Evolutionary conservation across 371 early-diverging fungal genomes (phyloP).

Genomic region (Blyttiomyces sp.): DNA sequence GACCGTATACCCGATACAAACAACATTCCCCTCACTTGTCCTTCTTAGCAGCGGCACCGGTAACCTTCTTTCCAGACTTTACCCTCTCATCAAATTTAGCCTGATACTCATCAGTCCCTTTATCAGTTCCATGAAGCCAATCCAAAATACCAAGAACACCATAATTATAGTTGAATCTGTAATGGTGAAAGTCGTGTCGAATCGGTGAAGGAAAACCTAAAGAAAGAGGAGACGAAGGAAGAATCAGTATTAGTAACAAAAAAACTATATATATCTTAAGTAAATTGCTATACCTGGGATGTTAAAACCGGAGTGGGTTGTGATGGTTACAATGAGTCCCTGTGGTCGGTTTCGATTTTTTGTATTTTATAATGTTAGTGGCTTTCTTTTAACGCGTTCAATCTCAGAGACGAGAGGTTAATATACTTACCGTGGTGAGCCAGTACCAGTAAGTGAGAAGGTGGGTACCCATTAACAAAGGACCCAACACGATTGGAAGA

Average conservation of each 20-base stretch:
- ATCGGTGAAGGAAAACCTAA: slow-evolving; percentile 49
- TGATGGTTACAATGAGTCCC: slow-evolving; percentile 49
- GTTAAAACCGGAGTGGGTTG: slow-evolving; percentile 63
- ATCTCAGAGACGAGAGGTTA: not conserved
- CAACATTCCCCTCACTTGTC: too few relatives aligned
- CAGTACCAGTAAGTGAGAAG: slow-evolving; percentile 26
- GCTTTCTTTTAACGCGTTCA: too few relatives aligned
- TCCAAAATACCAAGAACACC: slow-evolving; percentile 50
- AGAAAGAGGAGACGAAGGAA: too few relatives aligned
- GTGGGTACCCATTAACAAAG: slow-evolving; percentile 53
- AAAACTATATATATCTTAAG: too few relatives aligned
- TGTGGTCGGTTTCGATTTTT: not conserved
- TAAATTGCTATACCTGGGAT: too few relatives aligned
- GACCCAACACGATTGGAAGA: slow-evolving; percentile 54
- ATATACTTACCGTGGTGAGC: slow-evolving; percentile 1
- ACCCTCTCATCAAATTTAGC: too few relatives aligned
- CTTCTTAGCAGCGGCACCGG: too few relatives aligned
- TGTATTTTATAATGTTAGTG: too few relatives aligned
- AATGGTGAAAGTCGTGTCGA: slow-evolving; percentile 65
- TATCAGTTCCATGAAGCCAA: slow-evolving; percentile 38
- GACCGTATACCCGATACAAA: too few relatives aligned
- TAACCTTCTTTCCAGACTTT: too few relatives aligned
- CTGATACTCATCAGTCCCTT: not conserved
- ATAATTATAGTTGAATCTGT: slow-evolving; percentile 61
- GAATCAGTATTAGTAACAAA: too few relatives aligned